Conservation (phyloP, 129 eudicot species). For the Dittrichia graveolens region DNA sequence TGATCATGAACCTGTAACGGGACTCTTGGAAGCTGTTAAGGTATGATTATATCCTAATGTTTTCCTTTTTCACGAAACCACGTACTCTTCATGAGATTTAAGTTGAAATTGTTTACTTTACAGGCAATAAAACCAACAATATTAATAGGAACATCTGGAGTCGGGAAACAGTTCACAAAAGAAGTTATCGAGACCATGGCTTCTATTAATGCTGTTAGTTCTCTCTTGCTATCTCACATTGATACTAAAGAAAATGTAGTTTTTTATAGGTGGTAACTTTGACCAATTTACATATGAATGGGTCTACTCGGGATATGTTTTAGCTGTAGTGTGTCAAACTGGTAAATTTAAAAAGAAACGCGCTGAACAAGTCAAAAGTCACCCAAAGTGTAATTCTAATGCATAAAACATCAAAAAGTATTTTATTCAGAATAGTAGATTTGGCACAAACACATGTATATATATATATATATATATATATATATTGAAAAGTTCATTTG, state of each 20-base stretch:
- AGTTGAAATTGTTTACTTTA: background rate
- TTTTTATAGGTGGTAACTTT: background rate
- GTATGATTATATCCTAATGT: conserved; percentile 33
- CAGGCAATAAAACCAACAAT: conserved; percentile 91
- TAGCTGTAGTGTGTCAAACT: background rate
- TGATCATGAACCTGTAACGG: conserved; percentile 72
- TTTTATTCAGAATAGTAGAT: background rate
- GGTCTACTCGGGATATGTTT: background rate
- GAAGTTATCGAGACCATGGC: conserved; percentile 93
- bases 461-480: no score
- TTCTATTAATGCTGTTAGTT: conserved; percentile 72
- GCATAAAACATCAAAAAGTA: background rate
- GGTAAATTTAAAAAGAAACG: background rate
- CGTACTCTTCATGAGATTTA: conserved; percentile 7
- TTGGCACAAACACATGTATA: no score
- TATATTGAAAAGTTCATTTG: no score
- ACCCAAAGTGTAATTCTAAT: background rate
- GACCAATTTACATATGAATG: background rate
- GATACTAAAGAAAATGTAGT: background rate
- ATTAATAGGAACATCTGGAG: conserved; percentile 95
- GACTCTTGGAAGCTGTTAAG: conserved; percentile 80
- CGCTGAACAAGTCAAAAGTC: background rate
- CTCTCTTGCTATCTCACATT: conserved; percentile 25
- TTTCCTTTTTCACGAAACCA: background rate
- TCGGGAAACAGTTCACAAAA: conserved; percentile 81